A percentile compares a stretch with the other conserved stretches of the same genome.
Evolutionary conservation across 2,329 filamentous ascomycete genomes (phyloP).

Genomic region (Pestalotiopsis sp.): DNA sequence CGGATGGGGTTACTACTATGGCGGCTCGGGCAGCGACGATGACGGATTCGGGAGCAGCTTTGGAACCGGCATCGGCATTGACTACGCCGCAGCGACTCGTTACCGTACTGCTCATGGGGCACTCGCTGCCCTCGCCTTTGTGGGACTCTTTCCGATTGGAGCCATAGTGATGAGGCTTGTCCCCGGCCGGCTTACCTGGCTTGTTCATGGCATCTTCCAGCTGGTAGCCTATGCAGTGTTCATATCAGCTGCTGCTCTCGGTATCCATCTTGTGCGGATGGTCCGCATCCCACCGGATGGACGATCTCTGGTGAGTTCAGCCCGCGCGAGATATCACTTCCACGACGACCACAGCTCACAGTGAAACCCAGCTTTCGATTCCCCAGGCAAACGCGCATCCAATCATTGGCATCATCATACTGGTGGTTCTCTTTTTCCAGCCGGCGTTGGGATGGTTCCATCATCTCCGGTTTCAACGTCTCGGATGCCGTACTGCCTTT

Average conservation of each 20-base stretch:
- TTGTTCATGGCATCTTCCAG: constrained; percentile 42
- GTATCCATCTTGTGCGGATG: constrained; percentile 39
- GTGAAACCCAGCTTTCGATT: constrained; percentile 29
- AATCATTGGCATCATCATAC: constrained; percentile 46
- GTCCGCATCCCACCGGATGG: constrained; percentile 32
- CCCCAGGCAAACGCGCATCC: constrained; percentile 41
- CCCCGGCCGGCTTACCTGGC: constrained; percentile 35
- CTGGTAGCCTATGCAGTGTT: constrained; percentile 37
- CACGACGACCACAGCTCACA: neutral
- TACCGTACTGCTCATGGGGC: constrained; percentile 42
- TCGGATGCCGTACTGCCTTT: constrained; percentile 39
- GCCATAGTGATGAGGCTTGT: constrained; percentile 42
- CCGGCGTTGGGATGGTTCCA: constrained; percentile 44
- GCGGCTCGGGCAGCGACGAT: neutral
- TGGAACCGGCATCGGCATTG: constrained; percentile 23
- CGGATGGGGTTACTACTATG: neutral
- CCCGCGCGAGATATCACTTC: neutral
- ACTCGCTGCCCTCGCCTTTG: constrained; percentile 41
- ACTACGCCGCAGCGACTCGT: constrained; percentile 26
- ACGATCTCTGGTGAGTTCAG: constrained; percentile 32
- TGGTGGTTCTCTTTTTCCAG: constrained; percentile 41
- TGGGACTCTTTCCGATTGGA: constrained; percentile 45
- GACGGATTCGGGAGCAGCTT: constrained; percentile 6
- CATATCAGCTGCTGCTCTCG: constrained; percentile 41
- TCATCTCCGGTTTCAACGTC: constrained; percentile 40